Evolutionary conservation across 139 green algal genomes (phyloP), one percentile per base, ranked within the genome.

Genomic region (Gonium pectorale): DNA sequence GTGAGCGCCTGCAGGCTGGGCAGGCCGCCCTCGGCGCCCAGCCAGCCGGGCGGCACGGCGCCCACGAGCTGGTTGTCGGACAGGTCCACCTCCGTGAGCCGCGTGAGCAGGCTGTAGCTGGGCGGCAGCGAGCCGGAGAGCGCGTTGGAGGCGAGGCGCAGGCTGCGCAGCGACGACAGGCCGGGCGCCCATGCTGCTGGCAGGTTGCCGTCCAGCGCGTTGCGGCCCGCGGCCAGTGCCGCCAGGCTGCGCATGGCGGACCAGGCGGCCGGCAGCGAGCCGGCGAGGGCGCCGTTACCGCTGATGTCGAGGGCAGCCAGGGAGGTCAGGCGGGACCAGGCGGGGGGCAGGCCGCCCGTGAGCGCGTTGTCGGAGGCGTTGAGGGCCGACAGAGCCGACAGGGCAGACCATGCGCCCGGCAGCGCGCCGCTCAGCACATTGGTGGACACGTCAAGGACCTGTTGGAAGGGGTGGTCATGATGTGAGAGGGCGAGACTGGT

Each of bases 341-440:
- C 43, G 43, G 35, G 24, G 3, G 81, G 71, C 71, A 87, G 81
- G 19, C 43, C 44, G 60, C 71, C 71, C 22, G 41, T 54, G 19
- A 86, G 68, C 29, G 5, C 6, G 68, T 86, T 86, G 80, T 41
- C 19, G 9, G 40, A 51, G 3, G 67, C 33, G 56, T 80, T 52
- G 22, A 86, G 80, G 26, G 3, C 13, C 5, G 37, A 22, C 54
- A 79, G 79, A n/a, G 24, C 35, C 0, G 33, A 43, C 35, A 89
- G 44, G 33, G 79, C 35, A 5, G 31, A 43, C 86, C 79, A 89
- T 3, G 43, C 24, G 49, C 17, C 27, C 9, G 86, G 79, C 59
- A 89, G 78, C 40, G 54, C 29, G 69, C 68, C 51, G 11, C 35
- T 62, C 3, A 89, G 70, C 46, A 35, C 17, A 44, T 89, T 89